Conservation (phyloP, 1,139 yeast genomes). For the Candida dubliniensis region DNA sequence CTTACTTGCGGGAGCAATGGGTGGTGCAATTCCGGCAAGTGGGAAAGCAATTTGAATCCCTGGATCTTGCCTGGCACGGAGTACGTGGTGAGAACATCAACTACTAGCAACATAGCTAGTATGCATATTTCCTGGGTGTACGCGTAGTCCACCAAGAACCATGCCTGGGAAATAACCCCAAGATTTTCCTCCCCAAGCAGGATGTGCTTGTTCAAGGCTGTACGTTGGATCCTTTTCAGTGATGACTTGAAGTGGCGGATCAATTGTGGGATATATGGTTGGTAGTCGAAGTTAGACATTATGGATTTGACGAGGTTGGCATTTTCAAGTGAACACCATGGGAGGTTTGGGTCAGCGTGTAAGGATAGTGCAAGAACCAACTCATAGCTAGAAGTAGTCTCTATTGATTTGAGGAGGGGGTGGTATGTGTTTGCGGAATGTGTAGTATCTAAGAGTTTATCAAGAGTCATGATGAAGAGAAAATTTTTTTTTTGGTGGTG, state of each 20-base stretch:
- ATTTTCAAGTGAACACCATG: slow-evolving; percentile 27
- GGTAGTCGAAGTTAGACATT: slow-evolving; percentile 6
- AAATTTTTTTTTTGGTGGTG: slow-evolving; percentile 2
- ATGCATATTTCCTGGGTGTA: slow-evolving; percentile 36
- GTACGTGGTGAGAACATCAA: slow-evolving; percentile 53
- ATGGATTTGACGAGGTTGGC: slow-evolving; percentile 16
- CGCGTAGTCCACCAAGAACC: slow-evolving; percentile 25
- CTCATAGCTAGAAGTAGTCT: not conserved
- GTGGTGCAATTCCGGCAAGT: slow-evolving; percentile 17
- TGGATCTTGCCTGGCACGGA: slow-evolving; percentile 38
- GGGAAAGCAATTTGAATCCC: slow-evolving; percentile 30
- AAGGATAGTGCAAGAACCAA: slow-evolving; percentile 14
- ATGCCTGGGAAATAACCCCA: slow-evolving; percentile 25
- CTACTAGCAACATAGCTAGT: slow-evolving; percentile 46
- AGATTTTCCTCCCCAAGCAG: slow-evolving; percentile 20
- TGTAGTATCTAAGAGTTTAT: slow-evolving; percentile 3
- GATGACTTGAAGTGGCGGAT: slow-evolving; percentile 9
- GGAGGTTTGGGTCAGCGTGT: slow-evolving; percentile 30
- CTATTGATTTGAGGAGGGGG: not conserved
- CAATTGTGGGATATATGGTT: slow-evolving; percentile 8
- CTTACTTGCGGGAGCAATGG: slow-evolving; percentile 14
- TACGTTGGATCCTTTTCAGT: slow-evolving; percentile 5
- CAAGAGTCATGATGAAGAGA: not conserved
- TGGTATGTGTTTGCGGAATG: too few species aligned
- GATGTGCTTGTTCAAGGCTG: slow-evolving; percentile 19